Evolutionary conservation across 2,329 filamentous ascomycete species (phyloP).

Genomic region (Curvularia verruculosa): DNA sequence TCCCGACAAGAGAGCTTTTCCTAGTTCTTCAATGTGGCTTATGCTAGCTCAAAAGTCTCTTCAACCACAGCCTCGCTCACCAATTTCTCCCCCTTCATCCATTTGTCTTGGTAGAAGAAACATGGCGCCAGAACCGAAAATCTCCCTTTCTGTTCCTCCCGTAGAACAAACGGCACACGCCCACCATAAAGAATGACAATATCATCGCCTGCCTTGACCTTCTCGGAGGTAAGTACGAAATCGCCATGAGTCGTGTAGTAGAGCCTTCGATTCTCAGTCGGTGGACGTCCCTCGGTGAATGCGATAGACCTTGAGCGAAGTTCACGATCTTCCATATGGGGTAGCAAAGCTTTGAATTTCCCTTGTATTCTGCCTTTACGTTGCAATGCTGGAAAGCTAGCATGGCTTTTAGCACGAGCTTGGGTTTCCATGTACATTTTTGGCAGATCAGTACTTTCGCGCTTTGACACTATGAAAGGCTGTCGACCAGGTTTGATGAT

Average conservation of each 20-base stretch:
- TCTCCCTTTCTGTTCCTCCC: background rate
- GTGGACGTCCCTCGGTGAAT: background rate
- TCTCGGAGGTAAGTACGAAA: background rate
- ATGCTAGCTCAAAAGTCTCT: background rate
- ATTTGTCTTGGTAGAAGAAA: background rate
- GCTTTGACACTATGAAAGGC: background rate
- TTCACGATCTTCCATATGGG: background rate
- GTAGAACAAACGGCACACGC: conserved; percentile 1
- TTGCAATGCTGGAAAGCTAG: background rate
- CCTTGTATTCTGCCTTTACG: background rate
- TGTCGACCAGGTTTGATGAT: background rate
- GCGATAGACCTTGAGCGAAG: background rate
- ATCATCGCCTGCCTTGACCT: background rate
- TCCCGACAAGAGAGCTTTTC: background rate
- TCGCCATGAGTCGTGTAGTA: background rate
- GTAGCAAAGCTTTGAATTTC: background rate
- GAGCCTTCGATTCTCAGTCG: background rate
- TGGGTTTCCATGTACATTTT: background rate
- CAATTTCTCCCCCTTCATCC: background rate
- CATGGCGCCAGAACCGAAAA: background rate
- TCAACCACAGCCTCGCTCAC: background rate
- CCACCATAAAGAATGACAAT: background rate
- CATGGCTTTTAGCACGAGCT: background rate
- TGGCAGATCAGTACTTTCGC: background rate
- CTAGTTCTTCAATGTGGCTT: background rate